Evolutionary conservation across 2,329 filamentous ascomycete genomes (phyloP), one percentile per base, ranked within the genome.

Genomic region (Malbranchea cinnamomea): DNA sequence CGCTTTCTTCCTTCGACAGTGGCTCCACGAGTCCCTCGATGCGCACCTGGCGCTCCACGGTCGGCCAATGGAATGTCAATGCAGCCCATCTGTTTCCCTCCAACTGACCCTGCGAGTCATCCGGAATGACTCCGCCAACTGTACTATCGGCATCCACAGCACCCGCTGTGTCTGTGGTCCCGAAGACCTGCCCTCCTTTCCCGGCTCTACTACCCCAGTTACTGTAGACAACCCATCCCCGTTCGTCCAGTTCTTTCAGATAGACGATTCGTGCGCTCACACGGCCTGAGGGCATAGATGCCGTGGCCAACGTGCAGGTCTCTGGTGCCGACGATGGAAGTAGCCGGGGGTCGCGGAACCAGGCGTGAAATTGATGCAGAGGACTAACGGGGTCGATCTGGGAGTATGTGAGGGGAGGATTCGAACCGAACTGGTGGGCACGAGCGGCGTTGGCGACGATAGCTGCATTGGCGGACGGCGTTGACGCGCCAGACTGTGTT

Each of bases 11-110:
- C 0, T 56, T 46, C 0, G 62, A 61, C 35, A 93, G 54, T 23
- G 82, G 61, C 53, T 78, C 74, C 1, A 77, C 69, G 4, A 53
- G 49, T 2, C 89, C 89, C 56, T 98, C 89, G 11, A 98, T 75
- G 6, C 91, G 64, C 3, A 98, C 82, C 63, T 95, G 89, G 5
- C 87, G 65, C 62, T 98, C 85, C 36, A 89, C 54, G 31, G 72
- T 65, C 41, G 75, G 70, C 89, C 89, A 98, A 73, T 76, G 84
- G 53, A 98, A 98, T 4, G 82, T 83, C 44, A 98, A 62, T 27
- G 74, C 74, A 0, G 81, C 87, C 59, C 78, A 77, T 16, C 70
- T 68, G 54, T 95, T 98, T 4, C 53, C 52, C 9, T 37, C 19
- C 6, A 36, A 44, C 4, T 35, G 36, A 3, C 39, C 36, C 7